Evolutionary conservation across 805 yeast genomes (phyloP), one percentile per base, ranked within the genome.

Genomic region (Wickerhamiella kurtzmanii): DNA sequence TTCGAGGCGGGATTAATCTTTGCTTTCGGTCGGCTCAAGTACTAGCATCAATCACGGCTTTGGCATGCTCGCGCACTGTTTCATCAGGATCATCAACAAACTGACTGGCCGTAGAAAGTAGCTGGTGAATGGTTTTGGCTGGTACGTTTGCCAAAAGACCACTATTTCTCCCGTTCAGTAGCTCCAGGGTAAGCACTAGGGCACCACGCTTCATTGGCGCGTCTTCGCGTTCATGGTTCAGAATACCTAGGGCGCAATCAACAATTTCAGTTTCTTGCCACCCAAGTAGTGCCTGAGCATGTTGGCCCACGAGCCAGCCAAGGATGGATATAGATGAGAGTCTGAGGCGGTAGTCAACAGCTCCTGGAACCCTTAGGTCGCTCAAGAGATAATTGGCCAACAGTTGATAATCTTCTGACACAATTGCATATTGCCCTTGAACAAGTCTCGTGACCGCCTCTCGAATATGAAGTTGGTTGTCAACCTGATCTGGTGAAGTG

Each of bases 301-400:
- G 76, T 1, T 66, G 65, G 51, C 75, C 74, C 56, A 87, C 74
- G 35, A 82, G 67, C 4, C 74, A 65, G 22, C 96, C 95, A n/a
- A 89, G 60, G 13, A 92, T 62, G 0, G 96, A 83, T 77, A 88
- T 73, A 0, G 95, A 75, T 1, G 96, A 88, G 82, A 86, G 79
- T 53, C 96, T 69, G 37, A 87, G 52, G 37, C 79, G 71, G 48
- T 71, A 67, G 52, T 86, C 95, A 1, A 45, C 45, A 13, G 43
- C 44, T 1, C 53, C 39, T 2, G 37, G 38, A 2, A 50, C 49
- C 9, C 49, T 37, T 4, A 56, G 43, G 21, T 49, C 53, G 1
- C 20, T 18, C 9, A 54, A 9, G 3, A 56, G 44, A 2, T 22
- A 16, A 13, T 38, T 41, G 1, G 36, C 32, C 9, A 41, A 35